A percentile compares a stretch with the other conserved stretches of the same genome.
These are phyloP conservation scores for Mycena venus DNA, from an alignment of 768 basidiomycete genomes.

Conservation along the genomic window DNA sequence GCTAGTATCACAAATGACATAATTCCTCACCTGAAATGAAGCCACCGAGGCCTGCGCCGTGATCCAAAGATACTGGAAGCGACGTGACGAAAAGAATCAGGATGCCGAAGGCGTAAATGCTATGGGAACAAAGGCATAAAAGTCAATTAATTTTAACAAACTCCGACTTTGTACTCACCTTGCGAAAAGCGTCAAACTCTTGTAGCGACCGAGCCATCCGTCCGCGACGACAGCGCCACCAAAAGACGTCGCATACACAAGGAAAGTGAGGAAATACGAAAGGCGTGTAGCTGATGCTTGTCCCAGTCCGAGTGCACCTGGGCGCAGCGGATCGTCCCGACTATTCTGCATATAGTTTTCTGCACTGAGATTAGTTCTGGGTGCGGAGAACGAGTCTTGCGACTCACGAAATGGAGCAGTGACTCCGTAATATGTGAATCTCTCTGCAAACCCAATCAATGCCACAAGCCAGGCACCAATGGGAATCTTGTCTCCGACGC, in stretches of 20 bases:
- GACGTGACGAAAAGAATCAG: constrained; percentile 21
- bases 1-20: neutral
- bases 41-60: constrained; percentile 20
- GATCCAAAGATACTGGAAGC: constrained; percentile 13
- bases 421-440: constrained; percentile 24
- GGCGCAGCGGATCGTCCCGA: constrained; percentile 18
- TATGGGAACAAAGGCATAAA: neutral
- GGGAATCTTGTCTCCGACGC: constrained; percentile 9
- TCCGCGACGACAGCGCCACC: constrained; percentile 24
- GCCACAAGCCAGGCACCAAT: constrained; percentile 27
- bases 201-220: constrained; percentile 28
- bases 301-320: constrained; percentile 23
- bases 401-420: constrained; percentile 11
- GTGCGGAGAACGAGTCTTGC: neutral
- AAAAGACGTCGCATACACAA: constrained; percentile 22
- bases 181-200: constrained; percentile 17
- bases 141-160: too few relatives aligned
- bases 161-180: neutral
- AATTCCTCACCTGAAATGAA: neutral
- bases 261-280: constrained; percentile 22
- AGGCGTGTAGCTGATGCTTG: constrained; percentile 20
- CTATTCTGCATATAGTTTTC: constrained; percentile 26
- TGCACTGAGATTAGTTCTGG: neutral
- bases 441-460: constrained; percentile 5
- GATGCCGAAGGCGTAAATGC: constrained; percentile 13